Conservation (phyloP, 2,329 filamentous ascomycete genomes). For the Lasiodiplodia sp. region DNA sequence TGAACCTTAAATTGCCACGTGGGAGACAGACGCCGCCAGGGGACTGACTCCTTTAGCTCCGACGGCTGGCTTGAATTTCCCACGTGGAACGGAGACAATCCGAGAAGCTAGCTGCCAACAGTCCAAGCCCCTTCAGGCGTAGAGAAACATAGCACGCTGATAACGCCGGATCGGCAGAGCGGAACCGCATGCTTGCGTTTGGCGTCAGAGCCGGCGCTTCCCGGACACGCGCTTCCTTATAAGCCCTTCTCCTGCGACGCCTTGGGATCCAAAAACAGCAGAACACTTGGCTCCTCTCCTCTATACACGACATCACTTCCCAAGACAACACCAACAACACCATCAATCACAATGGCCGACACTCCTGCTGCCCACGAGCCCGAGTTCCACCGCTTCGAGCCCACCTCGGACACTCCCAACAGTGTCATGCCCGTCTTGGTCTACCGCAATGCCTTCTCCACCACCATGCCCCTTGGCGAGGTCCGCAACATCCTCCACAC, state of each 20-base stretch:
- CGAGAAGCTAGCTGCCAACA: background rate
- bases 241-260: background rate
- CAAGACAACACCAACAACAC: no score
- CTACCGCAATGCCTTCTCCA: slow-evolving; percentile 16
- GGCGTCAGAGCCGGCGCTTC: slow-evolving; percentile 15
- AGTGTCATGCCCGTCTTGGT: slow-evolving; percentile 17
- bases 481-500: slow-evolving; percentile 2
- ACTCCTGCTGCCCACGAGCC: background rate
- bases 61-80: slow-evolving; percentile 1
- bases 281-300: background rate
- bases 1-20: slow-evolving; percentile 26
- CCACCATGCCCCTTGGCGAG: slow-evolving; percentile 4
- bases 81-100: slow-evolving; percentile 10
- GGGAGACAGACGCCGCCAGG: background rate
- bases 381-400: slow-evolving; percentile 14
- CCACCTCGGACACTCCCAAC: slow-evolving; percentile 15
- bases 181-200: slow-evolving; percentile 8
- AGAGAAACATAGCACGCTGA: slow-evolving; percentile 17
- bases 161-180: slow-evolving; percentile 20
- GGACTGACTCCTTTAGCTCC: background rate
- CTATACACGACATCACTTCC: background rate
- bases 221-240: slow-evolving; percentile 6
- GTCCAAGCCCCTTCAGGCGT: slow-evolving; percentile 9
- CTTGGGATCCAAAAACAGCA: background rate
- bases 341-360: background rate